Conservation (phyloP, 805 yeast species). For the Cyberlindnera nakhonratchasimensis region DNA sequence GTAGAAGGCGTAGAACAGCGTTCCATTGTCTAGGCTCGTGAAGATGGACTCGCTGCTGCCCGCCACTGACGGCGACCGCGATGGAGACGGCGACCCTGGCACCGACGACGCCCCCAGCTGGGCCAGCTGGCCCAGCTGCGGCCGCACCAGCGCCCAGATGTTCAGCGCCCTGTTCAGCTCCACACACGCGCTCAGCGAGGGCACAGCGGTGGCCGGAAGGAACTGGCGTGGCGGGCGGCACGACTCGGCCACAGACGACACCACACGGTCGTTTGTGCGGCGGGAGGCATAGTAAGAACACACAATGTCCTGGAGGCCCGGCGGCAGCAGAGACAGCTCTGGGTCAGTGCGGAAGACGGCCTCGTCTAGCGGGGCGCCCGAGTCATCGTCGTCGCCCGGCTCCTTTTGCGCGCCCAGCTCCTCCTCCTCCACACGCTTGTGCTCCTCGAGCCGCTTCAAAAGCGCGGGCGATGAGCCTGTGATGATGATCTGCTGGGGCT, state of each 20-base stretch:
- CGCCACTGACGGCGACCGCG: not conserved
- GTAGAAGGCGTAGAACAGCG: conserved; percentile 83
- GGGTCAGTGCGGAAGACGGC: conserved; percentile 20
- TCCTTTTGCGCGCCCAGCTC: not conserved
- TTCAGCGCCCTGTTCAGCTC: conserved; percentile 84
- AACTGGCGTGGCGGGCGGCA: conserved; percentile 14
- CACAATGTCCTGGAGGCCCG: conserved; percentile 32
- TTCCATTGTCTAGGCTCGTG: conserved; percentile 16
- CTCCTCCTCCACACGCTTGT: conserved; percentile 9
- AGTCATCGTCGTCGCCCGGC: not conserved
- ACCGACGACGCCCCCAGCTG: conserved; percentile 51
- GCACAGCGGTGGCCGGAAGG: conserved; percentile 8
- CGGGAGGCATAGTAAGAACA: conserved; percentile 25
- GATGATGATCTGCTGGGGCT: conserved; percentile 16
- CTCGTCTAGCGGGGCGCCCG: conserved; percentile 19
- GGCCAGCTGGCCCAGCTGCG: conserved; percentile 38
- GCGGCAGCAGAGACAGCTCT: conserved; percentile 23
- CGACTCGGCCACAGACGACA: conserved; percentile 9
- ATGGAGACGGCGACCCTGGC: not conserved
- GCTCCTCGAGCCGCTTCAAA: conserved; percentile 9
- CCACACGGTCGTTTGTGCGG: conserved; percentile 8
- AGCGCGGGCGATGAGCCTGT: conserved; percentile 13
- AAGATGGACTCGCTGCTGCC: conserved; percentile 3
- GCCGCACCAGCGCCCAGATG: conserved; percentile 79
- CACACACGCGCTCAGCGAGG: conserved; percentile 52